Percentiles rank a stretch among this genome's conserved stretches.
Evolutionary conservation across 176 grass and related monocot species (phyloP).

Genomic region (Canna indica): DNA sequence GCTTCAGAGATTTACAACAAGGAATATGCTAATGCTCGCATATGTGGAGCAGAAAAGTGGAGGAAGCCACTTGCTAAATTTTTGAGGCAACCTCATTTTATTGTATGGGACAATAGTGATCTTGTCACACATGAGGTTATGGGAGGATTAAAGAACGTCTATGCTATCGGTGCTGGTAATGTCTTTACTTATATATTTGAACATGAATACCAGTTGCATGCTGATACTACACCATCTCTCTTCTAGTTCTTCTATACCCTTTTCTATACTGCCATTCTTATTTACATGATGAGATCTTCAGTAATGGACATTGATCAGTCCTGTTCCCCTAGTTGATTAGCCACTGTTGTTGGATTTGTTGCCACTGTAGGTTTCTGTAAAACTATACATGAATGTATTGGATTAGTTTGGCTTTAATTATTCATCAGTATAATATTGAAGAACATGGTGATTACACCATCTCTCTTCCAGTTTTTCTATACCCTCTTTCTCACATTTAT

Average conservation of each 20-base stretch:
- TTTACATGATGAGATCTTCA: no score
- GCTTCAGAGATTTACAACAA: slow-evolving; percentile 99
- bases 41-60: slow-evolving; percentile 94
- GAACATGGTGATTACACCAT: no score
- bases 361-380: no score
- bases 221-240: slow-evolving; percentile 1
- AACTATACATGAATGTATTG: no score
- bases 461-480: no score
- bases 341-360: no score
- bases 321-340: no score
- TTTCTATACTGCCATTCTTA: neutral
- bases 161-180: slow-evolving; percentile 95
- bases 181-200: slow-evolving; percentile 13
- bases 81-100: slow-evolving; percentile 97
- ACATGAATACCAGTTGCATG: neutral
- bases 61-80: slow-evolving; percentile 92
- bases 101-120: slow-evolving; percentile 96
- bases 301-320: no score
- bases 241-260: neutral
- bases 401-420: no score
- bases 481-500: no score
- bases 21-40: slow-evolving; percentile 93
- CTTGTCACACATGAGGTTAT: slow-evolving; percentile 95
- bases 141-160: slow-evolving; percentile 98
- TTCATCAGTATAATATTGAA: no score